Conservation (phyloP, 768 basidiomycete genomes). For the Suillus ampliporus region DNA sequence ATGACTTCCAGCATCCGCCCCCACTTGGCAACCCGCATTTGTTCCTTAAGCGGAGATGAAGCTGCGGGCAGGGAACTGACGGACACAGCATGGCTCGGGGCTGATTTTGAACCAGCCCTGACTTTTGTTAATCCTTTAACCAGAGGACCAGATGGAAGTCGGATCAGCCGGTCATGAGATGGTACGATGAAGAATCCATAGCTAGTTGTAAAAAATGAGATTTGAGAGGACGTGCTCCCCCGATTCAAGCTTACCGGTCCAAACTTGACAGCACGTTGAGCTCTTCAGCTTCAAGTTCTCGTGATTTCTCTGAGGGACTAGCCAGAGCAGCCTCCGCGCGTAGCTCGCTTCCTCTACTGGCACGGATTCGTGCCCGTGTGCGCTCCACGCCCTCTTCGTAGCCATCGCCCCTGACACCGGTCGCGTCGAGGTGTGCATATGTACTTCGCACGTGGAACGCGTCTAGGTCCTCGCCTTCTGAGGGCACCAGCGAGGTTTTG, state of each 20-base stretch:
- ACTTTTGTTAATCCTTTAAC: conserved; percentile 59
- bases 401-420: conserved; percentile 94
- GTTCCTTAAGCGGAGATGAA: conserved; percentile 62
- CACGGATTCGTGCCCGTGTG: conserved; percentile 75
- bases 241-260: conserved; percentile 72
- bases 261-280: conserved; percentile 71
- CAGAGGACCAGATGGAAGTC: conserved; percentile 66
- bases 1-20: conserved; percentile 83
- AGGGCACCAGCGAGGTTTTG: conserved; percentile 67
- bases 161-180: conserved; percentile 84
- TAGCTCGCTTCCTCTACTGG: conserved; percentile 61
- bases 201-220: conserved; percentile 46
- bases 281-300: conserved; percentile 76
- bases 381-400: conserved; percentile 94
- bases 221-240: conserved; percentile 9
- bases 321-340: conserved; percentile 60
- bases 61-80: conserved; percentile 55
- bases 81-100: conserved; percentile 51
- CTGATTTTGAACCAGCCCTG: conserved; percentile 50
- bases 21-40: conserved; percentile 88
- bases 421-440: conserved; percentile 87
- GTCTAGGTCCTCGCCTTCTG: conserved; percentile 82
- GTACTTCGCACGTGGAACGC: conserved; percentile 84
- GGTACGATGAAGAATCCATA: conserved; percentile 90
- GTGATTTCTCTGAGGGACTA: conserved; percentile 63